Evolutionary conservation across 805 yeast genomes (phyloP), one percentile per base, ranked within the genome.

Genomic region (Saturnispora gosingensis): DNA sequence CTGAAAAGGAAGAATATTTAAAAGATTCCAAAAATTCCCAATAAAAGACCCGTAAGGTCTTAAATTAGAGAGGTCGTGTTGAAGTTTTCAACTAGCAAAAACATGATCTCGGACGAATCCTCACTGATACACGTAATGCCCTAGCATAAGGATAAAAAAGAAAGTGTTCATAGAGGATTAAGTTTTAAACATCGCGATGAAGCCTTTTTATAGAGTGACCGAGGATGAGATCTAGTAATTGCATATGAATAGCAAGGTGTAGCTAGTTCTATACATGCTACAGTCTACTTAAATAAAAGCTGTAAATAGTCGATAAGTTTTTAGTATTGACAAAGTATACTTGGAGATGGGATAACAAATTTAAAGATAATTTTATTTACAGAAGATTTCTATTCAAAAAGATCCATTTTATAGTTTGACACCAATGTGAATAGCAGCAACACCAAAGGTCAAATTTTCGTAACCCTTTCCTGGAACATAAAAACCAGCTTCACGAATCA

Each of bases 51-150:
- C 68, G 67, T 68, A 67, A 68, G 80, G 35, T 24, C 22, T 6
- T 13, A 4, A 11, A 20, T 20, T 24, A 80, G 82, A 83, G 81
- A 77, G 78, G 84, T 96, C 90, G 80, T 72, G 90, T 93, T 85
- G 84, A 82, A 88, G 90, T 88, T 93, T 91, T 93, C 97, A 93
- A 91, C 97, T 96, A 91, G 99, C 99, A 91, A 91, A 91, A 88
- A 93, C 98, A 91, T 96, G 95, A 90, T 89, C 99, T 91, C 99
- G 98, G 99, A 93, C 97, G 96, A 90, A 89, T 93, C 99, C 98
- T 91, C 99, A 91, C 96, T 90, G 98, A 91, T 89, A 88, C 95
- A 96, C 96, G 98, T 93, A 91, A 89, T 91, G 96, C 98, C 98
- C 99, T 85, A 85, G 99, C 98, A 91, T 88, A 91, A 91, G 84